Evolutionary conservation across 352 stramenopile genomes (phyloP).

Genomic region (Globisporangium emineosum): DNA sequence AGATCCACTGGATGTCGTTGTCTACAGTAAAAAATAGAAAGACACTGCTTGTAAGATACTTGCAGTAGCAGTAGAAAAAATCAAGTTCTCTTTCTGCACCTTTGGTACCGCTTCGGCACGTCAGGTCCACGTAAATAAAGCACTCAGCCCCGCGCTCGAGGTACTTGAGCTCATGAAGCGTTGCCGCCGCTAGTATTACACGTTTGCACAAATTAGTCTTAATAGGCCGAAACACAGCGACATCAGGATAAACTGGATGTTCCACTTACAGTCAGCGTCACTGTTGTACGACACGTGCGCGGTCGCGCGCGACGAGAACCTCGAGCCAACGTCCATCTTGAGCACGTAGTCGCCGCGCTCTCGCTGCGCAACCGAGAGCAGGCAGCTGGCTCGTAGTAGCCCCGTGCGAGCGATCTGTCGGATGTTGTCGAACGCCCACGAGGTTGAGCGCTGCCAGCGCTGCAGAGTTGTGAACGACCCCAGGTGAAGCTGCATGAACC

Average conservation of each 20-base stretch:
- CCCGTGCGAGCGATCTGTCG: slow-evolving; percentile 38
- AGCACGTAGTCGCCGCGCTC: slow-evolving; percentile 64
- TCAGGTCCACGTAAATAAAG: slow-evolving; percentile 61
- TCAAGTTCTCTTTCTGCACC: slow-evolving; percentile 22
- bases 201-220: slow-evolving; percentile 1
- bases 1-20: slow-evolving; percentile 36
- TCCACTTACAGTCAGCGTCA: slow-evolving; percentile 59
- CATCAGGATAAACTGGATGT: not conserved
- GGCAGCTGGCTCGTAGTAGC: slow-evolving; percentile 37
- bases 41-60: not conserved
- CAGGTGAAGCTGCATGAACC: slow-evolving; percentile 32
- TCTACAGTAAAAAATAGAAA: slow-evolving; percentile 24
- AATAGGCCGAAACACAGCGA: not conserved
- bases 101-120: slow-evolving; percentile 47
- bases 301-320: slow-evolving; percentile 48
- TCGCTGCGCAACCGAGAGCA: slow-evolving; percentile 28
- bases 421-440: slow-evolving; percentile 30
- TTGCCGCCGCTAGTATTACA: slow-evolving; percentile 37
- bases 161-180: slow-evolving; percentile 72
- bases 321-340: slow-evolving; percentile 58
- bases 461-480: slow-evolving; percentile 36
- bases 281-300: slow-evolving; percentile 61
- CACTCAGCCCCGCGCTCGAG: slow-evolving; percentile 66
- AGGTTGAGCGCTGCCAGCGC: slow-evolving; percentile 22
- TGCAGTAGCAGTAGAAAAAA: not conserved